Base-by-base conservation (phyloP, 305 asterid species). In the Fraxinus baroniana region DNA sequence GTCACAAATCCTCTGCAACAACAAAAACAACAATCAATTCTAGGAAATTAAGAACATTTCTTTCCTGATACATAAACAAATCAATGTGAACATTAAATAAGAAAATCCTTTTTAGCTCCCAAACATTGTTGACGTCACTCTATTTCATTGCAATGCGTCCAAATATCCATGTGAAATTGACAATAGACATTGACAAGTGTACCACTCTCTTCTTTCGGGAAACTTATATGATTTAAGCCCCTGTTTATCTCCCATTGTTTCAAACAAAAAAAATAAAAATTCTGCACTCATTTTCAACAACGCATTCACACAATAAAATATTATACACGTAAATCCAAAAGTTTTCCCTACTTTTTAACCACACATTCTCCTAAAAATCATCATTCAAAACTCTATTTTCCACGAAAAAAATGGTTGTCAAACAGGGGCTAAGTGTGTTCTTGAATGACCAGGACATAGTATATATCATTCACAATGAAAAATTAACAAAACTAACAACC, bases 1-100 rank as follows among this genome's bases (percentile, higher is more conserved):
- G 78, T 96, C 99, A 70, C 93, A 92, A 74, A 96, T 97, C 87
- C 89, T 92, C 98, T 96, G 97, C 82, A 91, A 83, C 46, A 89
- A 81, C 55, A 49, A 82, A 72, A 44, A 13, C 72, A 76, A 41
- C 6, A 26, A 82, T 81, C 33, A 78, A 78, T 78, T 83, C 77
- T 52, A 76, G 36, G 64, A 66, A 55, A 74, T 44, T 76, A 30
- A 80, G 35, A 57, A 55, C 24, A 70, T 30, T 68, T 80, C 35
- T 68, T 30, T 83, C 80, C 76, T 76, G 44, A 18, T 55, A 20
- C 77, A 72, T 66, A 62, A 68, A 78, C 52, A 74, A 33, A 35
- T 79, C 74, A 24, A 49, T 70, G 13, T 70, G 39, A 28, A 32
- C 24, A 13, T 70, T 70, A 13, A 32, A 32, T 28, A 32, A 2